Percentiles rank a stretch among this genome's conserved stretches.
These are phyloP conservation scores for Beta vulgaris DNA, from an alignment of 148 eudicot species.

Conservation along the genomic window DNA sequence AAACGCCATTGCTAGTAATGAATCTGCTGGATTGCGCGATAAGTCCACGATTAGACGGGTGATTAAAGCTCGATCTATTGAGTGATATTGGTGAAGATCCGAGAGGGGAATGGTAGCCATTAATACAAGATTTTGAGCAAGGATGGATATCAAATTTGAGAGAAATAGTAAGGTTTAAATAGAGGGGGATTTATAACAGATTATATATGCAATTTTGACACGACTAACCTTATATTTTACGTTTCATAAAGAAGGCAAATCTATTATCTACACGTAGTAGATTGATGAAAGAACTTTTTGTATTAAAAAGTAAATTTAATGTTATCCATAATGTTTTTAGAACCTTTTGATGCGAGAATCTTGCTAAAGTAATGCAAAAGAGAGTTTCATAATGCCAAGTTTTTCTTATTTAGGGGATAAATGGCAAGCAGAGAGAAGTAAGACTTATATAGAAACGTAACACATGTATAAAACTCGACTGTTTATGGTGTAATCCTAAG, in stretches of 20 bases:
- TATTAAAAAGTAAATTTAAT: too few species aligned
- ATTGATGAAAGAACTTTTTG: too few species aligned
- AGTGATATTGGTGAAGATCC: constrained; percentile 20
- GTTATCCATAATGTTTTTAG: too few species aligned
- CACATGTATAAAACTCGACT: too few species aligned
- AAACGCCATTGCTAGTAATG: constrained; percentile 19
- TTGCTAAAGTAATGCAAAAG: background rate
- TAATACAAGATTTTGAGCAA: background rate
- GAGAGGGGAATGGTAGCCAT: constrained; percentile 17
- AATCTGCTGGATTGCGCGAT: constrained; percentile 7
- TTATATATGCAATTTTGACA: background rate
- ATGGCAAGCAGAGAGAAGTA: too few species aligned
- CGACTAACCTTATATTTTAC: background rate
- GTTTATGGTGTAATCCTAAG: too few species aligned
- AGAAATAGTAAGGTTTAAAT: background rate
- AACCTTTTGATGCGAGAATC: background rate
- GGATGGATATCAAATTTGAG: background rate
- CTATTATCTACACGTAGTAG: too few species aligned
- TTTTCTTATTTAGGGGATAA: too few species aligned
- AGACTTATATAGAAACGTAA: too few species aligned
- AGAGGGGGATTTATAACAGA: background rate
- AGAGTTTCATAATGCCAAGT: too few species aligned
- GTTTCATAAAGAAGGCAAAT: too few species aligned
- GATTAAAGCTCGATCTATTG: constrained; percentile 15
- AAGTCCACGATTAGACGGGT: background rate